Percentiles rank a stretch among this genome's conserved stretches.
These are phyloP conservation scores for Prunus mongolica DNA, from an alignment of 306 rosid species.

Conservation along the genomic window DNA sequence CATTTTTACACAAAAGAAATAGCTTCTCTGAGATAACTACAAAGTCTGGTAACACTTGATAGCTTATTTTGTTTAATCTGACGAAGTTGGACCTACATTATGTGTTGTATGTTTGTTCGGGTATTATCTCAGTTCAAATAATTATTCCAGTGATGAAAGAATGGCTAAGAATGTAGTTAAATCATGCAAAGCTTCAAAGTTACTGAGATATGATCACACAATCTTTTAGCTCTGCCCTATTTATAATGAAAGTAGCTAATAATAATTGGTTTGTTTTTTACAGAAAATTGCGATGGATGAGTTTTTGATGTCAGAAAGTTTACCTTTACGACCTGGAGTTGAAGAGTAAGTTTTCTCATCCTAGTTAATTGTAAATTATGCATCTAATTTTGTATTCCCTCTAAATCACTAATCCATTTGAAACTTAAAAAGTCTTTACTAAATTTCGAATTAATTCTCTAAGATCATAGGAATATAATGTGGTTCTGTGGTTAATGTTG, in stretches of 20 bases:
- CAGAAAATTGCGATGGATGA: constrained; percentile 76
- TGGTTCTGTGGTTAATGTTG: background rate
- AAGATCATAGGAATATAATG: background rate
- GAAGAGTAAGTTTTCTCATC: constrained; percentile 64
- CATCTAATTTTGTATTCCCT: constrained; percentile 11
- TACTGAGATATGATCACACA: background rate
- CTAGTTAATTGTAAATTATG: constrained; percentile 18
- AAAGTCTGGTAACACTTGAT: background rate
- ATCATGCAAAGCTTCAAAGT: background rate
- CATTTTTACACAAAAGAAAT: background rate
- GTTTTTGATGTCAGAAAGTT: constrained; percentile 59
- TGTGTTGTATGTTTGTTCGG: background rate
- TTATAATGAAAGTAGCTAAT: constrained; percentile 20
- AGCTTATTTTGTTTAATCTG: background rate
- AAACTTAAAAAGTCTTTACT: constrained; percentile 3
- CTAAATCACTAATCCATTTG: constrained; percentile 12
- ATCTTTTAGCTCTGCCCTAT: constrained; percentile 7
- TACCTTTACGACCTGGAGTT: constrained; percentile 82
- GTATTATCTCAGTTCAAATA: no score
- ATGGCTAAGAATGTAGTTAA: background rate
- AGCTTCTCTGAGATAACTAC: background rate
- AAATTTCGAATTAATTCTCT: background rate
- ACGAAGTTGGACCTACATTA: background rate
- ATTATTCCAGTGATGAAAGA: no score
- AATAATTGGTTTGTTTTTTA: constrained; percentile 28